Base-by-base conservation (phyloP, 2,329 filamentous ascomycete species). In the Lasiodiplodia sp. region DNA sequence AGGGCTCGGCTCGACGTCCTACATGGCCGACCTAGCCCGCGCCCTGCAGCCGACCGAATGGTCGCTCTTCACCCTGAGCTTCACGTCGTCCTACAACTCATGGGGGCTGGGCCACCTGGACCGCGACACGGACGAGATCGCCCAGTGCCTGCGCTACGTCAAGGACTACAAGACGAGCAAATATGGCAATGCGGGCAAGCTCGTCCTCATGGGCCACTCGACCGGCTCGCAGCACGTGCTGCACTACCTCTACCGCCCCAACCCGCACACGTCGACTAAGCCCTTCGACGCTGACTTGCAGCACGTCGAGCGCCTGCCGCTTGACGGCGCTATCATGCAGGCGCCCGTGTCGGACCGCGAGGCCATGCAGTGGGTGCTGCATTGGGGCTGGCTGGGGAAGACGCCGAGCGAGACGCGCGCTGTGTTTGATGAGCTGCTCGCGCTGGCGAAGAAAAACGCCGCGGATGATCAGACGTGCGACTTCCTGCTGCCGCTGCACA, bases 71-170 rank as follows among this genome's bases (percentile, higher is more conserved):
- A 69, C 71, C 6, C 49, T 73, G 21, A 73, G 69, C 55, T 40
- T 73, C 37, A 69, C 71, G 18, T 73, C 73, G 1, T 73, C 73
- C 21, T 76, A 78, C 65, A 72, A 74, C 64, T 71, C 77, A 67
- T 80, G 79, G 77, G 78, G 79, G n/a, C 72, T 79, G 1, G 77
- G 77, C 21, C 76, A 79, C 70, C 76, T 80, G 8, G 78, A 79
- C 67, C 72, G 78, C 69, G 79, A 80, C 68, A 78, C 76, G 10
- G 74, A 80, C 65, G 79, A 80, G 70, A 75, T 80, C 49, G 77
- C 78, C 18, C 69, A 74, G 67, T 79, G 62, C 31, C 28, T 65
- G 21, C n/a, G 14, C 62, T 65, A 65, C 69, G 76, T 79, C 68
- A 71, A 73, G 56, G 73, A 76, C 31, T 78, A 79, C 70, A 79